These are phyloP conservation scores for Lathyrus sativus DNA, from an alignment of 306 rosid genomes.

Conservation along the genomic window DNA sequence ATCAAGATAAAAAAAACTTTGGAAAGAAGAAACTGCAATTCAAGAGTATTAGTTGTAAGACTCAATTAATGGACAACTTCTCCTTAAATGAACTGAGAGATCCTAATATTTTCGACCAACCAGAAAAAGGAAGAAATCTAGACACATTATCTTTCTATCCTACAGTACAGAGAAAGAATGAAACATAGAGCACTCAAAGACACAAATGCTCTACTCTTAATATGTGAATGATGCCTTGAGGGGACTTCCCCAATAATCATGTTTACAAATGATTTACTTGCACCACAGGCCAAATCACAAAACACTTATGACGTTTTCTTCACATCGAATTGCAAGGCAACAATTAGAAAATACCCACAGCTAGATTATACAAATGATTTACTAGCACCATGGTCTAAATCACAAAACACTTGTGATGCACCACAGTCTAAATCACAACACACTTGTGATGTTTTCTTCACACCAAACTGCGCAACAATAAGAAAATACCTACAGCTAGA, in stretches of 20 bases:
- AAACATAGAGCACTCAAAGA: slow-evolving; percentile 4
- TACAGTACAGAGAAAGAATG: not conserved
- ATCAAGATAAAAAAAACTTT: not conserved
- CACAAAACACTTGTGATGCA: too few species aligned
- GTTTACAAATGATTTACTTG: not conserved
- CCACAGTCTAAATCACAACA: too few species aligned
- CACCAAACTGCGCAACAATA: too few species aligned
- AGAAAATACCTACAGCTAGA: not conserved
- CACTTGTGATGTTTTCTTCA: not conserved
- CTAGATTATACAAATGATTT: too few species aligned
- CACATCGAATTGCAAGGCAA: too few species aligned
- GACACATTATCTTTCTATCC: not conserved
- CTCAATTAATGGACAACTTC: not conserved
- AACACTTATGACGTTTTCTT: not conserved
- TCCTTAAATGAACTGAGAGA: not conserved
- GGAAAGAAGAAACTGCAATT: not conserved
- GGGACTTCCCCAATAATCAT: not conserved
- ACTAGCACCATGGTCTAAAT: too few species aligned
- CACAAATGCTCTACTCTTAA: not conserved
- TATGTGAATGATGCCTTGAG: not conserved
- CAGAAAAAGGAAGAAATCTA: slow-evolving; percentile 13
- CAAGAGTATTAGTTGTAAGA: not conserved
- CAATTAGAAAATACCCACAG: not conserved
- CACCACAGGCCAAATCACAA: too few species aligned
- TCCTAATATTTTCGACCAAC: not conserved